Evolutionary conservation across 2,329 filamentous ascomycete genomes (phyloP), one percentile per base, ranked within the genome.

Genomic region (Monilinia aucupariae): DNA sequence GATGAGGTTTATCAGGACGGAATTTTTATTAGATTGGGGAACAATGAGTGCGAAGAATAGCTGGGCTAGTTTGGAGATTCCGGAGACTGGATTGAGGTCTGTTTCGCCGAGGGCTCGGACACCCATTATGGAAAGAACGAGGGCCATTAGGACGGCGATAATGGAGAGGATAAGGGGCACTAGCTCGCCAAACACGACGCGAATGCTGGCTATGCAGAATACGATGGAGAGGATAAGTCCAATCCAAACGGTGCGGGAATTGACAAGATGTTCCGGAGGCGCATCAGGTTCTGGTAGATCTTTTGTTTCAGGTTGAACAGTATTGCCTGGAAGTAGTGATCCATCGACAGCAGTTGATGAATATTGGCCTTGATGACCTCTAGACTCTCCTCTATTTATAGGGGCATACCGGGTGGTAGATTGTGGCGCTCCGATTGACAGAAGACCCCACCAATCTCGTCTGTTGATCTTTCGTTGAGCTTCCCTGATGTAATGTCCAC

Each of bases 11-110:
- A 97, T 96, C 62, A 96, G 82, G n/a, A 99, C 87, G 15, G 91
- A 91, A 48, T 92, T 92, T 70, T 89, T 88, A 71, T 91, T 86
- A 0, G 86, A 85, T 61, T 88, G 80, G 0, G 94, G 92, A 2
- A 96, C 92, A 47, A 96, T 90, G 56, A 96, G 78, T 3, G 94
- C 94, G 75, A 99, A 97, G 73, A 97, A 88, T 3, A 99, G 84
- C 75, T 99, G 94, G 0, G 94, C 96, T 3, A 99, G 82, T 78
- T 99, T 99, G 73, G 89, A 93, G 75, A 97, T 99, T 41, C 94
- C 94, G 1, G 91, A 96, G 2, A 97, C 94, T 0, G 94, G 94
- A 73, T 97, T 97, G 12, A 99, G 81, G 71, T 99, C 94, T 6
- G 94, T 97, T 78, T 97, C 85, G 12, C 86, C 86, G 0, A 89